These are phyloP conservation scores for Metschnikowia shivogae DNA, from an alignment of 805 yeast species.

Conservation along the genomic window DNA sequence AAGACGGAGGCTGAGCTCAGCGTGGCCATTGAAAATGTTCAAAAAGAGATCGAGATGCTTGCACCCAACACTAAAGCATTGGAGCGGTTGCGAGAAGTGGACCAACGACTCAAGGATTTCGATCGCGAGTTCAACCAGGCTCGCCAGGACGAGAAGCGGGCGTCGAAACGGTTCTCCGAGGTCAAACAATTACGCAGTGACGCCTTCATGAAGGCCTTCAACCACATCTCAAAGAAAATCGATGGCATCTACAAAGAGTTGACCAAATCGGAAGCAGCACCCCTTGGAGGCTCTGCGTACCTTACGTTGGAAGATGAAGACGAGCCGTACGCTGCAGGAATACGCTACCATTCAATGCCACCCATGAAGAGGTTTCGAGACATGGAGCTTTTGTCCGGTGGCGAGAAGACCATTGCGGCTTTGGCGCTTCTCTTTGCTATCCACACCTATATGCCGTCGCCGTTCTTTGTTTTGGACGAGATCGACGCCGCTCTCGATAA, in stretches of 20 bases:
- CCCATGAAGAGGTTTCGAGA: slow-evolving; percentile 91
- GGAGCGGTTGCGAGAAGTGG: slow-evolving; percentile 69
- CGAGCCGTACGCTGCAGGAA: slow-evolving; percentile 80
- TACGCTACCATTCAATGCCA: slow-evolving; percentile 92
- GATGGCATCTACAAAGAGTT: slow-evolving; percentile 81
- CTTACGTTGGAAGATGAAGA: slow-evolving; percentile 83
- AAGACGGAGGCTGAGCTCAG: slow-evolving; percentile 36
- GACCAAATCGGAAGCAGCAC: slow-evolving; percentile 64
- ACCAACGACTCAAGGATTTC: slow-evolving; percentile 51
- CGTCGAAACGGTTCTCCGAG: slow-evolving; percentile 52
- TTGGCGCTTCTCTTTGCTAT: slow-evolving; percentile 86
- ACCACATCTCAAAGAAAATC: slow-evolving; percentile 68
- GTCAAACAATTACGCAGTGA: slow-evolving; percentile 58
- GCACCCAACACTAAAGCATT: slow-evolving; percentile 82
- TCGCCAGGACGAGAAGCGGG: slow-evolving; percentile 54
- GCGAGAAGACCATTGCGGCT: slow-evolving; percentile 96
- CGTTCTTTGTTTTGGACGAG: slow-evolving; percentile 93
- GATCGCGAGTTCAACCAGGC: slow-evolving; percentile 63
- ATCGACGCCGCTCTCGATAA: slow-evolving; percentile 97
- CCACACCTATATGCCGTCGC: slow-evolving; percentile 88
- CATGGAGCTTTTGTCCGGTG: slow-evolving; percentile 91
- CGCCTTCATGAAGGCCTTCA: slow-evolving; percentile 66
- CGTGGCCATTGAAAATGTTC: slow-evolving; percentile 30
- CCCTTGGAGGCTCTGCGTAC: slow-evolving; percentile 92
- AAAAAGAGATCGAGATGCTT: slow-evolving; percentile 42